phyloP scores from a whole-genome alignment of 2,329 filamentous ascomycete species.

The Aureobasidium sp. region DNA sequence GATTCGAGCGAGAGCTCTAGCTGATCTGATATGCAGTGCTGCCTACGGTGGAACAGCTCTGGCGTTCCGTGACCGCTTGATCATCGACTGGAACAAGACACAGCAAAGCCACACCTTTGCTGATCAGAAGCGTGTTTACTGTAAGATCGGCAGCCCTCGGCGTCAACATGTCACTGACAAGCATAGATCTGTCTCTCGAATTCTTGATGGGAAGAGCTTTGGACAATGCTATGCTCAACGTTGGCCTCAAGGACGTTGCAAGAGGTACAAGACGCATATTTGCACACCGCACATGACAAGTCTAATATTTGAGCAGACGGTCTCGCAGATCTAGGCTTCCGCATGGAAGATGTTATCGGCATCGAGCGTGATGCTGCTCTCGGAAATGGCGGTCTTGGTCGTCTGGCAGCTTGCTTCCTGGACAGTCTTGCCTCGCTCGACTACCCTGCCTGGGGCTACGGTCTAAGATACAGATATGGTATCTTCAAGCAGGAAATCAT shows the following conservation, averaged over 20 bases:
- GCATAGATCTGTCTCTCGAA: slow-evolving; percentile 75
- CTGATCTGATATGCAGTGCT: slow-evolving; percentile 41
- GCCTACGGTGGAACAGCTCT: slow-evolving; percentile 86
- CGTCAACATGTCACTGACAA: not conserved
- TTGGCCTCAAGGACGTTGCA: slow-evolving; percentile 77
- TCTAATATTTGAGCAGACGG: slow-evolving; percentile 51
- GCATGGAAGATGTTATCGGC: slow-evolving; percentile 87
- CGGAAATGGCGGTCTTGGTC: slow-evolving; percentile 89
- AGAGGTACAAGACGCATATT: slow-evolving; percentile 50
- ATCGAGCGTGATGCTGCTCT: slow-evolving; percentile 96
- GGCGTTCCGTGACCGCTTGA: slow-evolving; percentile 84
- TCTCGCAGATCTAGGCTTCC: slow-evolving; percentile 82
- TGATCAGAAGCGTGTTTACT: slow-evolving; percentile 92
- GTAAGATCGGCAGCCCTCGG: slow-evolving; percentile 32
- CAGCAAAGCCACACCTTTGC: slow-evolving; percentile 89
- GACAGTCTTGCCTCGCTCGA: slow-evolving; percentile 92
- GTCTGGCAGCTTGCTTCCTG: slow-evolving; percentile 91
- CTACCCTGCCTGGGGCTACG: slow-evolving; percentile 96
- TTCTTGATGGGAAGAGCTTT: slow-evolving; percentile 95
- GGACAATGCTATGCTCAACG: slow-evolving; percentile 98
- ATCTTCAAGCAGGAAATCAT: slow-evolving; percentile 99
- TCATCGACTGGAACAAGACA: slow-evolving; percentile 96
- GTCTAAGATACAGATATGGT: slow-evolving; percentile 80
- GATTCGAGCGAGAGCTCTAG: not conserved
- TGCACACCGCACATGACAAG: slow-evolving; percentile 3